Evolutionary conservation across 345 rosid species (phyloP), one percentile per base, ranked within the genome.

Genomic region (Citrus sp.): DNA sequence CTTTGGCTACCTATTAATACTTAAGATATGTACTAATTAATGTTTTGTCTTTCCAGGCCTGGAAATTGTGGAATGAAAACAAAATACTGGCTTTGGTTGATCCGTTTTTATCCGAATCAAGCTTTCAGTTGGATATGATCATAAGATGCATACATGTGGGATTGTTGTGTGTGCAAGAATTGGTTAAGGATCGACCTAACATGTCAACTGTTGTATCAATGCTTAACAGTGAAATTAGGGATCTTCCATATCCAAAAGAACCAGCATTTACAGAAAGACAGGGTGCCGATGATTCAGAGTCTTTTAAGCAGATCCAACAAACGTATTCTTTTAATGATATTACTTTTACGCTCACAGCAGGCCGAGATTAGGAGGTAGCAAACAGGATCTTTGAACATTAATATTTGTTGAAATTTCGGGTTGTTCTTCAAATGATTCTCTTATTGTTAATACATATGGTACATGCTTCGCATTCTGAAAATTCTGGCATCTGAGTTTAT

Each of bases 161-260:
- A 8, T 73, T 81, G 42, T 38, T 85, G 30, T 82, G 83, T 5
- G 83, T 82, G 46, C 83, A 85, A 61, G 85, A 85, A 54, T 66
- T 58, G 2, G 81, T 78, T 4, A 70, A 82, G 27, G 83, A 83
- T 18, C 80, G 82, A 37, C 82, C 80, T 18, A 46, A 32, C 1
- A 77, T 79, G 60, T 51, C 82, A 9, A 54, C 7, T 54, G 22
- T 54, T 18, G 22, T 54, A 54, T 54, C 58, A 16, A 54, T 54
- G 58, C 58, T 54, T 54, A 54, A 54, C 16, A 54, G 58, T 54
- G 58, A 54, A 54, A 54, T 54, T 54, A 54, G 22, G 58, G 22
- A 54, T 54, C 58, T 54, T 54, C 22, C 58, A 54, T 2, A 4
- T 54, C 58, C 58, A 54, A 54, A 54, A 54, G 21, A 54, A 54